These are phyloP conservation scores for Populus ilicifolia DNA, from an alignment of 345 rosid species.

Conservation along the genomic window DNA sequence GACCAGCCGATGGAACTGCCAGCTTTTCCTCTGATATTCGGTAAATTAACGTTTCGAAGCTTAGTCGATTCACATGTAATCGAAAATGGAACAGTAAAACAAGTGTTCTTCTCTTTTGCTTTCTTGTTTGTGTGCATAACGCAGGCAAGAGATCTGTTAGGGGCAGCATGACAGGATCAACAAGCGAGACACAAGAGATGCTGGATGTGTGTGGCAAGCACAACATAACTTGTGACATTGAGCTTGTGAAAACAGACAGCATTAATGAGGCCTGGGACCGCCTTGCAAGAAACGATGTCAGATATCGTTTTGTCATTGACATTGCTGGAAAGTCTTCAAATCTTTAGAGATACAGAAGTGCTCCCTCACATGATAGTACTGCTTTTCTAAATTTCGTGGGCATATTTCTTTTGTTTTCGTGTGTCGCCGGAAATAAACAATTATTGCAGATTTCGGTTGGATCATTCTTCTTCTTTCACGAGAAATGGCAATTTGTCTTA, in stretches of 20 bases:
- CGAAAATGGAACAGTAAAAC: neutral
- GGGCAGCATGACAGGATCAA: slow-evolving; percentile 55
- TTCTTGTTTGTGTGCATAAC: neutral
- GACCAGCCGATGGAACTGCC: slow-evolving; percentile 46
- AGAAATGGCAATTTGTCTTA: neutral
- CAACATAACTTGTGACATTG: slow-evolving; percentile 49
- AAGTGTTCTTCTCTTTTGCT: neutral
- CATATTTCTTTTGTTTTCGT: neutral
- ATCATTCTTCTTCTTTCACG: neutral
- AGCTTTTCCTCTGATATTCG: slow-evolving; percentile 55
- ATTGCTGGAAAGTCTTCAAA: slow-evolving; percentile 24
- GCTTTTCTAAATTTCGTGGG: neutral
- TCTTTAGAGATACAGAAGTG: neutral
- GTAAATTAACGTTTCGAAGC: slow-evolving; percentile 19
- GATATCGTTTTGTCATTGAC: slow-evolving; percentile 66
- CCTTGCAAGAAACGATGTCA: slow-evolving; percentile 50
- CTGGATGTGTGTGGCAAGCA: slow-evolving; percentile 49
- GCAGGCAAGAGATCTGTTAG: slow-evolving; percentile 48
- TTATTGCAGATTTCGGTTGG: neutral
- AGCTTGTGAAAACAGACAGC: slow-evolving; percentile 33
- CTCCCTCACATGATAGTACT: neutral
- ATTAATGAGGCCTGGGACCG: slow-evolving; percentile 49
- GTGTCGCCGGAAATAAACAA: neutral
- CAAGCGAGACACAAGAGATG: slow-evolving; percentile 57
- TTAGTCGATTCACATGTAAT: neutral